phyloP scores from a whole-genome alignment of 2,329 filamentous ascomycete species.

The Alternaria sp. region DNA sequence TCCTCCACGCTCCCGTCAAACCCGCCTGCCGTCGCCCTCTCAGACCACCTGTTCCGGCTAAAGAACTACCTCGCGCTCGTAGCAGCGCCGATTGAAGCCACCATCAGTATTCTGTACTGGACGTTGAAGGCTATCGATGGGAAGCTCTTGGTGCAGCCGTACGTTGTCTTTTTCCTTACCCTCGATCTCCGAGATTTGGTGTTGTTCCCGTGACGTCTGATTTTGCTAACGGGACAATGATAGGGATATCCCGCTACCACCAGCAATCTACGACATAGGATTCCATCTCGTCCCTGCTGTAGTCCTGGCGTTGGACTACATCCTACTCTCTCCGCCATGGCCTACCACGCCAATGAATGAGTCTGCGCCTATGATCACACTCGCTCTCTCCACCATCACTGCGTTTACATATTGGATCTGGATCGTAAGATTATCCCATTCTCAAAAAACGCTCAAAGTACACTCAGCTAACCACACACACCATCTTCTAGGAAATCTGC shows the following conservation, averaged over 20 bases:
- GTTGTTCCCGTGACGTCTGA: not conserved
- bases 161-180: not conserved
- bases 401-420: conserved; percentile 77
- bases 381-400: conserved; percentile 63
- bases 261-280: conserved; percentile 58
- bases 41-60: conserved; percentile 62
- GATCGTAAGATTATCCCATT: conserved; percentile 52
- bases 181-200: not conserved
- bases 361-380: conserved; percentile 60
- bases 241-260: conserved; percentile 40
- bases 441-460: not conserved
- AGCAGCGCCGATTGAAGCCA: conserved; percentile 71
- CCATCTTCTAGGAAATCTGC: conserved; percentile 62
- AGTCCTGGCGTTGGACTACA: conserved; percentile 67
- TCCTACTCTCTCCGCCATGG: conserved; percentile 76
- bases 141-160: conserved; percentile 59
- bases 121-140: conserved; percentile 62
- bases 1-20: not conserved
- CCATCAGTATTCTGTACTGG: conserved; percentile 78
- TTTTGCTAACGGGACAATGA: not conserved
- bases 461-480: not conserved
- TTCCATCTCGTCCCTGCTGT: conserved; percentile 65
- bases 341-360: conserved; percentile 57
- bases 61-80: conserved; percentile 73
- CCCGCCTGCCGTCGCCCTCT: conserved; percentile 31